Evolutionary conservation across 176 grass and related monocot genomes (phyloP).

Genomic region (Alopecurus myosuroides): DNA sequence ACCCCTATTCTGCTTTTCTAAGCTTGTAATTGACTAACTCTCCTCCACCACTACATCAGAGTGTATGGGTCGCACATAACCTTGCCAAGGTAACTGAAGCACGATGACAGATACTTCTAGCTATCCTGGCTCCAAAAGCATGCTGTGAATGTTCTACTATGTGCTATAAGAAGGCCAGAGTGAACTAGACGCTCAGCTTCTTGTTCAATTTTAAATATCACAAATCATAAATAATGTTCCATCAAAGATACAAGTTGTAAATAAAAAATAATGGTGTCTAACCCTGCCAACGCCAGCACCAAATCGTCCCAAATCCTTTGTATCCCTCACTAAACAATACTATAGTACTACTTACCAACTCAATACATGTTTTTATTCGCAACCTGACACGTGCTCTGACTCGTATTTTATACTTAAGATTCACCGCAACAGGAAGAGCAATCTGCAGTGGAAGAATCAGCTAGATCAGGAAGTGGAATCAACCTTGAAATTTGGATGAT

Average conservation of each 20-base stretch:
- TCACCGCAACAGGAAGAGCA: background rate
- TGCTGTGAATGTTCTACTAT: background rate
- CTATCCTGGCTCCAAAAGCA: background rate
- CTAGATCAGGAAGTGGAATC: background rate
- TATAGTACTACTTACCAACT: too few relatives aligned
- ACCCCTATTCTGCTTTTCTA: background rate
- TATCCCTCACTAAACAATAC: background rate
- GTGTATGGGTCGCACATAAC: background rate
- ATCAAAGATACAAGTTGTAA: background rate
- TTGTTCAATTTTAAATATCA: background rate
- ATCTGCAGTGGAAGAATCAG: background rate
- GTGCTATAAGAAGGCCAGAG: background rate
- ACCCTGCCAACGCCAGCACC: background rate
- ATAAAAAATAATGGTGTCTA: background rate
- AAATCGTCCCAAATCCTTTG: background rate
- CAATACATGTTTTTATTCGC: background rate
- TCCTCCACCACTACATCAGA: background rate
- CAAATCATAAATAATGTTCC: background rate
- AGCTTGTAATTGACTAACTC: background rate
- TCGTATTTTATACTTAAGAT: background rate
- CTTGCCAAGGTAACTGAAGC: background rate
- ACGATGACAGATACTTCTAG: background rate
- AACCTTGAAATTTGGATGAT: slow-evolving; percentile 54
- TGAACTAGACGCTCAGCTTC: background rate
- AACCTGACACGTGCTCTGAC: background rate